phyloP scores from a whole-genome alignment of 106 monocot species.

The Ottelia alismoides region DNA sequence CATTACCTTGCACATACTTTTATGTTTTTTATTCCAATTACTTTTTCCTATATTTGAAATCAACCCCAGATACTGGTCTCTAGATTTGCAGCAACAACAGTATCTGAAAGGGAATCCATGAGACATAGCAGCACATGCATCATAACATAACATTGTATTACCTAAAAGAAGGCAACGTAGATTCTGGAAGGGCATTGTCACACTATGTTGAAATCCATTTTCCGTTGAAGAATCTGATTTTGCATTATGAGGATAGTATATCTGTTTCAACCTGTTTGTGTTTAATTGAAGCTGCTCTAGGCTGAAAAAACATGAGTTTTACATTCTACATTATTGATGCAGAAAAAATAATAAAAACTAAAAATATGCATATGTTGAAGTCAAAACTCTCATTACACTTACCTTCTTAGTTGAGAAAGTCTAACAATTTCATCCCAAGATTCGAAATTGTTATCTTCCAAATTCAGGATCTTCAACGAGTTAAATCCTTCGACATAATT shows the following conservation, averaged over 20 bases:
- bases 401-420: conserved; percentile 79
- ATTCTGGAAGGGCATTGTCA: conserved; percentile 52
- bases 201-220: conserved; percentile 6
- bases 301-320: conserved; percentile 37
- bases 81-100: no score
- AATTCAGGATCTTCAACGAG: conserved; percentile 58
- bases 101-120: no score
- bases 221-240: not conserved
- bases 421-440: conserved; percentile 80
- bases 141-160: no score
- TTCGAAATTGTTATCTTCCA: conserved; percentile 68
- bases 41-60: no score
- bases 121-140: no score
- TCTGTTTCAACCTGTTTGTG: conserved; percentile 64
- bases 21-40: no score
- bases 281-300: conserved; percentile 89
- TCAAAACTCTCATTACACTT: no score
- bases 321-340: no score
- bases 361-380: no score
- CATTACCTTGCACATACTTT: no score
- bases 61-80: no score
- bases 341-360: no score
- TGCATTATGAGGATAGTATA: conserved; percentile 42
- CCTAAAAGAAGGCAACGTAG: conserved; percentile 81
- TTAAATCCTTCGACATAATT: conserved; percentile 43